Evolutionary conservation across 805 yeast species (phyloP).

Genomic region (Ogataea naganishii): DNA sequence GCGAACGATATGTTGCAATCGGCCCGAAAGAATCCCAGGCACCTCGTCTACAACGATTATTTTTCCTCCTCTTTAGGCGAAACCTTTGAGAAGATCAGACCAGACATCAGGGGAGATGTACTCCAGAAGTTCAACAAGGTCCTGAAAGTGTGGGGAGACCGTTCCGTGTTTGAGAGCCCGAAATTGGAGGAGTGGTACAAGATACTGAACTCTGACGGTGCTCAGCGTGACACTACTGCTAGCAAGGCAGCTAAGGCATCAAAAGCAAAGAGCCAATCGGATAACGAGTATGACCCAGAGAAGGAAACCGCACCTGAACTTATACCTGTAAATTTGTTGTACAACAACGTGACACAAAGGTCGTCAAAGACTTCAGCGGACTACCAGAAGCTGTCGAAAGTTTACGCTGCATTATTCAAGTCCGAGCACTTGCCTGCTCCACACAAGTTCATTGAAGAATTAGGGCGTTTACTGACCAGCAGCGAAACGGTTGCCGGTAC

Average conservation of each 20-base stretch:
- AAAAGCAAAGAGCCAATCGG: not conserved
- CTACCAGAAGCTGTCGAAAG: conserved; percentile 12
- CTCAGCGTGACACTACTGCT: not conserved
- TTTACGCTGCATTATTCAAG: conserved; percentile 16
- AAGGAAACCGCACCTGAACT: conserved; percentile 17
- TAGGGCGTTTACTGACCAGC: conserved; percentile 9
- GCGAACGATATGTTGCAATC: conserved; percentile 81
- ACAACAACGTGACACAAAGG: conserved; percentile 13
- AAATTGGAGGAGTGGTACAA: no score
- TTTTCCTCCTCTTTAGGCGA: conserved; percentile 43
- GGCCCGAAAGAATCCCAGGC: conserved; percentile 51
- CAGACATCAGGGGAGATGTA: conserved; percentile 21
- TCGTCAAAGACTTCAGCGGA: conserved; percentile 12
- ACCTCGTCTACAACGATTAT: conserved; percentile 44
- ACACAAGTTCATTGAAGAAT: conserved; percentile 16
- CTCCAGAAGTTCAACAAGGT: conserved; percentile 39
- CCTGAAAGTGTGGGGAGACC: conserved; percentile 49
- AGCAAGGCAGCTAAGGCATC: not conserved
- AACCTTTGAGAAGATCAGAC: conserved; percentile 26
- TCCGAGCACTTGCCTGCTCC: conserved; percentile 25
- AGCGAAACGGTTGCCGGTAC: conserved; percentile 7
- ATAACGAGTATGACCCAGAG: conserved; percentile 1
- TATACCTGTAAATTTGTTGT: conserved; percentile 13
- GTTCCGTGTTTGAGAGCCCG: no score
- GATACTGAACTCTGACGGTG: conserved; percentile 1